Base-by-base conservation (phyloP, 352 stramenopile species). In the Globisporangium parvum region DNA sequence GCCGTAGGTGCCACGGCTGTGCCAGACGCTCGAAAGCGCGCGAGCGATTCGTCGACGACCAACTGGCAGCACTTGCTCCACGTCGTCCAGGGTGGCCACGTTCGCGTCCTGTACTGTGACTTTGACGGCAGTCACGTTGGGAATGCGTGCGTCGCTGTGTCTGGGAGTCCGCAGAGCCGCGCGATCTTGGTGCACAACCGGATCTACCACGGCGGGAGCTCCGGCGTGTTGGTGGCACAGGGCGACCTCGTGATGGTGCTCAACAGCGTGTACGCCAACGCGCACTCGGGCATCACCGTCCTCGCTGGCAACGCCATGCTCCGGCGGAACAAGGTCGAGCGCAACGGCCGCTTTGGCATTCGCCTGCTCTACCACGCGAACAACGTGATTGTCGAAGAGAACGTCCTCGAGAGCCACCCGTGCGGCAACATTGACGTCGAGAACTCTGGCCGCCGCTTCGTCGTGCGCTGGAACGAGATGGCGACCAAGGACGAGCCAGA, bases 401-500 rank as follows among this genome's bases (percentile, higher is more conserved):
- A 93, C 51, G 57, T 75, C 2, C 69, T 93, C 21, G 67, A 71
- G 21, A 66, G 70, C n/a, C 79, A 93, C 23, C 47, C 70, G 14
- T 93, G 83, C 37, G 80, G 80, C 1, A 88, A 85, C 33, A 68
- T 93, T 9, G 83, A 93, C 47, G 69, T 81, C 0, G 83, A 93
- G 48, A 85, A 86, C 45, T 90, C 80, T 0, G 78, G 79, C 1
- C 76, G 83, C 26, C 77, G 83, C 26, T 91, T 91, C 52, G 77
- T 91, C 28, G 71, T 93, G 24, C 83, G 83, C 4, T 81, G 76
- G 66, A 91, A 89, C 61, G 74, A 87, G 17, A 88, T 91, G 73
- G 66, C 67, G 39, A 37, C 4, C 31, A 87, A 85, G 47, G 66
- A 77, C 14, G 76, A 88, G 41, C 62, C 69, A 0, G 60, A 76